These are phyloP conservation scores for Exophiala spinifera DNA, from an alignment of 2,329 filamentous ascomycete genomes.

Conservation along the genomic window DNA sequence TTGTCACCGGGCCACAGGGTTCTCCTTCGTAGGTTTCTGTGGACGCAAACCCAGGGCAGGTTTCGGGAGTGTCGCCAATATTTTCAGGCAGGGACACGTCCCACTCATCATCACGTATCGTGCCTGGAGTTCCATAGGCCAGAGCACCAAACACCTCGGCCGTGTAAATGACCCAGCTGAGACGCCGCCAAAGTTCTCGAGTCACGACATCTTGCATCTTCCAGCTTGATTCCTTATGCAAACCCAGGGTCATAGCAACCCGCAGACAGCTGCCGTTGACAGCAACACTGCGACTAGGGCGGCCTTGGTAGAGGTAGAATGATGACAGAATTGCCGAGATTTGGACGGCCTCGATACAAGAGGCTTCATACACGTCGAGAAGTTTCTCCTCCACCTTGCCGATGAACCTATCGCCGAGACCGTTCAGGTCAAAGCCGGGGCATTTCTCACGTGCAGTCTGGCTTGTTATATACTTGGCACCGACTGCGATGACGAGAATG, in stretches of 20 bases:
- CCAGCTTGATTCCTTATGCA: slow-evolving; percentile 21
- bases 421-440: slow-evolving; percentile 21
- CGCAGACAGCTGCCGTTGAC: slow-evolving; percentile 11
- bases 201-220: slow-evolving; percentile 12
- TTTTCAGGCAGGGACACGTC: slow-evolving; percentile 20
- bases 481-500: slow-evolving; percentile 39
- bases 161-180: slow-evolving; percentile 20
- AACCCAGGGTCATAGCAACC: slow-evolving; percentile 12
- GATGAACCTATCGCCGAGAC: slow-evolving; percentile 10
- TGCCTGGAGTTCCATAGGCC: slow-evolving; percentile 20
- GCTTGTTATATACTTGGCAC: slow-evolving; percentile 38
- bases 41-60: slow-evolving; percentile 18
- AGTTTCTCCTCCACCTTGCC: slow-evolving; percentile 35
- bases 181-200: slow-evolving; percentile 16
- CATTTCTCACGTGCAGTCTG: slow-evolving; percentile 15
- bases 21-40: slow-evolving; percentile 19
- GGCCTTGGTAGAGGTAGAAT: slow-evolving; percentile 19
- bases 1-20: slow-evolving; percentile 18
- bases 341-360: slow-evolving; percentile 29
- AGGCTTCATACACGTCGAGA: slow-evolving; percentile 42
- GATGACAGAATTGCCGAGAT: slow-evolving; percentile 14
- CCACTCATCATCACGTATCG: slow-evolving; percentile 13
- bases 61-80: slow-evolving; percentile 17
- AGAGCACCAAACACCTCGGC: slow-evolving; percentile 22
- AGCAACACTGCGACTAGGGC: slow-evolving; percentile 16